A percentile compares a stretch with the other conserved stretches of the same genome.
Evolutionary conservation across 2,329 filamentous ascomycete species (phyloP).

Genomic region (Penicillium sclerotiorum): DNA sequence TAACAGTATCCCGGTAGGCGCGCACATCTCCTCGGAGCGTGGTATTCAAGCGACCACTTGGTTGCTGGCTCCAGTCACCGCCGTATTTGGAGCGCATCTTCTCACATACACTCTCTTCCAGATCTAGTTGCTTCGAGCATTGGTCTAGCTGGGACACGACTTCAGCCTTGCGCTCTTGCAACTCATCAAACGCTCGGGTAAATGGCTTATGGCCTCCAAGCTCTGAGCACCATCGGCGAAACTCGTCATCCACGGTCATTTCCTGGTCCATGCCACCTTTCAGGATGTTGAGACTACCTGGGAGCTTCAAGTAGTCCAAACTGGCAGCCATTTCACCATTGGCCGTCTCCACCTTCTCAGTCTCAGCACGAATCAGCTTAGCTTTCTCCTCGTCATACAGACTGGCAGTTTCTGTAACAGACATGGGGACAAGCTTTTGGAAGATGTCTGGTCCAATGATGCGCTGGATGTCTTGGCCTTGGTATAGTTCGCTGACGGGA

Average conservation of each 20-base stretch:
- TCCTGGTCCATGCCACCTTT: conserved; percentile 94
- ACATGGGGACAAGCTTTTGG: conserved; percentile 92
- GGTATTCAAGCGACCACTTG: conserved; percentile 83
- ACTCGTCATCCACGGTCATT: conserved; percentile 84
- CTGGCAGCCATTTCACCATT: conserved; percentile 96
- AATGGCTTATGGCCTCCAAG: conserved; percentile 84
- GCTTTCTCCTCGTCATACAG: conserved; percentile 98
- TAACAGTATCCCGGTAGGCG: conserved; percentile 84
- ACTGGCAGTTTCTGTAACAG: conserved; percentile 94
- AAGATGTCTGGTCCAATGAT: conserved; percentile 98
- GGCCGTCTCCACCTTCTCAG: conserved; percentile 87
- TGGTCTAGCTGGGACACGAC: conserved; percentile 74
- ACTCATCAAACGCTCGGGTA: conserved; percentile 72
- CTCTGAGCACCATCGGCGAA: conserved; percentile 90
- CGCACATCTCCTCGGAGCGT: conserved; percentile 85
- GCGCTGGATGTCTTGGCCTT: conserved; percentile 93
- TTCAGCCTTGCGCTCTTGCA: conserved; percentile 75
- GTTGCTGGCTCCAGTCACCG: conserved; percentile 94
- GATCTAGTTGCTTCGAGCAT: conserved; percentile 85
- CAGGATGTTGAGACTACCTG: conserved; percentile 83
- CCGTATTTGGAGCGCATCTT: conserved; percentile 99
- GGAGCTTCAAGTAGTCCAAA: conserved; percentile 88
- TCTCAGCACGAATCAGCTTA: conserved; percentile 89
- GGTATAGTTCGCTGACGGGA: conserved; percentile 93
- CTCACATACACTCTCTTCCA: conserved; percentile 97